Percentiles rank a stretch among this genome's conserved stretches.
Conservation (phyloP, 257 asterid species). For the Haberlea rhodopensis region DNA sequence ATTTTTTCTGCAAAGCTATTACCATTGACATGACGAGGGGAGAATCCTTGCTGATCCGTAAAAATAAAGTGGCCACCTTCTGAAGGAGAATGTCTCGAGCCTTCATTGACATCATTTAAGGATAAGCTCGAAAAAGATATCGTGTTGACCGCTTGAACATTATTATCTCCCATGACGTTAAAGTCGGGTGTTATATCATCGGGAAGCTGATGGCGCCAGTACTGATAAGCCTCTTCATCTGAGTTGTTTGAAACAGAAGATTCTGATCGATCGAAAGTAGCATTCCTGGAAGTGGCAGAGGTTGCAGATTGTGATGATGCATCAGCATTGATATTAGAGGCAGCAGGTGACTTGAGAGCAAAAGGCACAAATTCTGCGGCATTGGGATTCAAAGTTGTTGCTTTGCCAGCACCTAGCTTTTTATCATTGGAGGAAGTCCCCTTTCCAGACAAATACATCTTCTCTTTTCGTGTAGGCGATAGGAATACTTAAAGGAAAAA, state of each 20-base stretch:
- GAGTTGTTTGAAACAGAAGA: slow-evolving; percentile 71
- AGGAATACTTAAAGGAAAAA: no score
- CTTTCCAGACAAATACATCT: slow-evolving; percentile 63
- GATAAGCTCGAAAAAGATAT: slow-evolving; percentile 68
- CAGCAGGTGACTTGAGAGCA: slow-evolving; percentile 57
- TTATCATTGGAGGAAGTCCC: slow-evolving; percentile 57
- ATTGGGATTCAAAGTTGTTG: no score
- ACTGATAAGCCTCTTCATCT: slow-evolving; percentile 83
- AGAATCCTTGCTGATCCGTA: slow-evolving; percentile 50
- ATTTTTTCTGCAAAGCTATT: slow-evolving; percentile 41
- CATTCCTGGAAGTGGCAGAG: slow-evolving; percentile 50
- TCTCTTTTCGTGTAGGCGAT: slow-evolving; percentile 24
- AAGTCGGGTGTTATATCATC: slow-evolving; percentile 90
- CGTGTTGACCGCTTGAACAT: slow-evolving; percentile 52
- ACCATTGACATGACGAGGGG: slow-evolving; percentile 43
- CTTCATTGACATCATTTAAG: slow-evolving; percentile 44
- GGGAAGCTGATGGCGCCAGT: slow-evolving; percentile 83
- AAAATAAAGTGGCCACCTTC: slow-evolving; percentile 43
- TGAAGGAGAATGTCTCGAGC: slow-evolving; percentile 42
- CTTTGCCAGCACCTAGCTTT: slow-evolving; percentile 47
- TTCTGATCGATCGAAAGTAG: slow-evolving; percentile 58
- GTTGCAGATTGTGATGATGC: slow-evolving; percentile 41
- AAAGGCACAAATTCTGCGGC: slow-evolving; percentile 87
- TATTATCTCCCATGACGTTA: slow-evolving; percentile 61
- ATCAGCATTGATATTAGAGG: slow-evolving; percentile 35